Evolutionary conservation across 805 yeast genomes (phyloP), one percentile per base, ranked within the genome.

Genomic region (Metahyphopichia silvanorum): DNA sequence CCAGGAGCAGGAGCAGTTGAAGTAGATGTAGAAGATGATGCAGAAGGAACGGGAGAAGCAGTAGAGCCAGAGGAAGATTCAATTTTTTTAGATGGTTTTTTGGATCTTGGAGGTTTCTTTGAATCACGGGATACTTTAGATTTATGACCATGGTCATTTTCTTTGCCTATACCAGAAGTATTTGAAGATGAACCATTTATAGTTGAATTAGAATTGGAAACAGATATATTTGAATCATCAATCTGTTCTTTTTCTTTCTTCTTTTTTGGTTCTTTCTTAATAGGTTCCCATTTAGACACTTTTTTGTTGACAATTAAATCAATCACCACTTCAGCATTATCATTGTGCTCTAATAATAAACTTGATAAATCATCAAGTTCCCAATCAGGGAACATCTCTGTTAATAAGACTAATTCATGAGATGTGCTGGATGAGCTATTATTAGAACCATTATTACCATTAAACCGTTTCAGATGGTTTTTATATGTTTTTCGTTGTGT

Each of bases 361-460:
- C 82, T 76, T 28, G 70, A 63, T 54, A 93, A 77, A 55, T 93
- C 98, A 18, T 85, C 95, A 34, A 74, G 69, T 29, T 85, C 75
- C 98, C 98, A 93, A 55, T 86, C 96, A 27, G 97, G 95, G 66
- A 93, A 89, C 69, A 93, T 71, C 62, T 91, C 98, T 31, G 71
- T 60, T 47, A 91, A 74, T 22, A 84, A 76, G 76, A 66, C 55
- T 74, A 65, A 49, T 38, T 63, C 63, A 26, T 34, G 43, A 16
- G 53, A 43, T 21, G 51, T 35, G 38, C 43, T 46, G 44, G 41
- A 43, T n/a, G n/a, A n/a, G n/a, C n/a, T n/a, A n/a, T n/a, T n/a
- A n/a, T n/a, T n/a, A n/a, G n/a, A n/a, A 34, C 35, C 30, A 32
- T 37, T 38, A 35, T 46, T 43, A 40, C 41, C 52, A 41, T 54